Evolutionary conservation across 345 rosid genomes (phyloP), one percentile per base, ranked within the genome.

Genomic region (Gossypium ekmanianum): DNA sequence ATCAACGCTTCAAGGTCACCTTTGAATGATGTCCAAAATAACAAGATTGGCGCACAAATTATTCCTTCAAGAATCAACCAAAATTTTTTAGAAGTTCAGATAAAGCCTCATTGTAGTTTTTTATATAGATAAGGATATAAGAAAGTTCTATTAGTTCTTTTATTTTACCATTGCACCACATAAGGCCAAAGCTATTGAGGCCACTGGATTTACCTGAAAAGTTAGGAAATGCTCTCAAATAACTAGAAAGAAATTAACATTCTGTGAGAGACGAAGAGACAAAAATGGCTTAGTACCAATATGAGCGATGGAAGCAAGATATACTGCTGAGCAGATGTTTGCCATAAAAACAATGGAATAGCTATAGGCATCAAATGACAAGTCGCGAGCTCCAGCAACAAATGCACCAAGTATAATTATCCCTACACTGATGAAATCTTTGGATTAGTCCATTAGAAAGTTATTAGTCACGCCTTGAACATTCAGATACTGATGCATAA

Each of bases 301-400:
- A 68, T 85, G 89, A 75, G 85, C 84, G 68, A 89, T 91, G 68
- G 88, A 85, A 48, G 92, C 89, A 71, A 89, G 92, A 84, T 91
- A 91, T 67, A 86, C 71, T 24, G 94, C 94, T 11, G 97, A 85
- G 47, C 91, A 83, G 76, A 89, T 77, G 85, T 91, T 91, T 52
- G 97, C 93, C 12, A 79, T 61, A 85, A 91, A 89, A 71, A 89
- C 91, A 71, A 91, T 59, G 79, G 81, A 83, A 84, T 91, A 91
- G 73, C 93, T 90, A 81, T 89, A 85, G 78, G 84, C 86, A 79
- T 89, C 94, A 82, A 86, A 91, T 41, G 94, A 86, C 75, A 89
- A 83, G 85, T 91, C 97, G 71, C 92, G 81, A 12, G 88, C 84
- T 82, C 97, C 97, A 55, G 94, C 94, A 75, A 89, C 72, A 58